Evolutionary conservation across 1,139 yeast species (phyloP), one percentile per base, ranked within the genome.

Genomic region (Zygotorulaspora mrakii): DNA sequence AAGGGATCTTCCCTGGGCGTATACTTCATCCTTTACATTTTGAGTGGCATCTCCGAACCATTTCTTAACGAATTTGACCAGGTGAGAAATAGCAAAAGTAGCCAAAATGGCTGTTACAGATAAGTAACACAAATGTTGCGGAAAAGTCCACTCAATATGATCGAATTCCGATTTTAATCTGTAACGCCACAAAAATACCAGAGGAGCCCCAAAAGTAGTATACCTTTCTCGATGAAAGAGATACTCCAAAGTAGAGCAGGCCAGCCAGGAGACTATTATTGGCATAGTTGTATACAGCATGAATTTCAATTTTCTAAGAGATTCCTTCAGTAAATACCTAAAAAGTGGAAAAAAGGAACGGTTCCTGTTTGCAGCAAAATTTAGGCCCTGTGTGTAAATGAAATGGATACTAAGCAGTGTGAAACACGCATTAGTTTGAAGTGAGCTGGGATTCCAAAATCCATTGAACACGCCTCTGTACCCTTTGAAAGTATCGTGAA

Each of bases 1-100:
- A 40, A 82, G 67, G 1, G 81, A 74, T 52, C 79, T 74, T 1
- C 84, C 85, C 43, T 71, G 72, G 8, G 78, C 77, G 50, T 78
- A 82, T 46, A 71, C 70, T 49, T 78, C 80, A 44, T 76, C 77
- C 53, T 76, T 79, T 21, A 80, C 79, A 47, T 71, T 71, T 31
- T 58, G 60, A 13, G 49, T 46, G 2, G 54, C 49, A n/a, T 35
- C 37, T 8, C 50, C 45, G 29, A 54, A 47, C 57, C 56, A 54
- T 18, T 40, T 37, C 18, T 37, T 41, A 8, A 42, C 34, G 5
- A 30, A 23, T 17, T 20, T 21, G 10, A 31, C 29, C 4, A 43
- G 22, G 7, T 39, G 24, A 35, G 38, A 39, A 12, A 27, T 11
- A 6, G 35, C 11, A 31, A 42, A 40, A 12, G 23, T 30, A 11